Evolutionary conservation across 176 grass and related monocot species (phyloP), one percentile per base, ranked within the genome.

Genomic region (Aechmea fasciata): DNA sequence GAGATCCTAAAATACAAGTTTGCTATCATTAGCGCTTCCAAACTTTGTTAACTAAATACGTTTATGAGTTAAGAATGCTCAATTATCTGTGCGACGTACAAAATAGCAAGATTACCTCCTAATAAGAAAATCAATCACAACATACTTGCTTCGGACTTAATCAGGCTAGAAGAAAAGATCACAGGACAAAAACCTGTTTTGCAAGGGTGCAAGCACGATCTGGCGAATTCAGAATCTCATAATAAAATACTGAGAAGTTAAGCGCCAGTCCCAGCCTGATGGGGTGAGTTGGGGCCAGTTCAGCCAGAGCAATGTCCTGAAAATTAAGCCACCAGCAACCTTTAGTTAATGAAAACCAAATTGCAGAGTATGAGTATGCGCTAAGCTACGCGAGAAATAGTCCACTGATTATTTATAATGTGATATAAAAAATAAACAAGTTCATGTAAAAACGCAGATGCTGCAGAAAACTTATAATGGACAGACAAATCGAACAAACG

Each of bases 201-300:
- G 87, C 87, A 69, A 96, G 84, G 71, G 76, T 90, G 79, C 91
- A 90, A 73, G 91, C 91, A 64, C 88, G 88, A 75, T 90, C 91
- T 25, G 91, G 91, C 24, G 91, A 90, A 68, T 96, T 87, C 9
- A 96, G 79, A 65, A 96, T 96, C 73, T 96, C 91, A 1, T 96
- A 96, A 29, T 96, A 96, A 79, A 96, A 96, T 54, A 96, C 91
- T 18, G 91, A 96, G 69, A 87, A 96, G 75, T 96, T 96, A 52
- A 96, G 91, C 23, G 91, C 91, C 63, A 96, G 81, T 48, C 87
- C 87, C 62, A 96, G 79, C 87, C 87, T 96, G 69, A 90, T 96
- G 17, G 91, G 91, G 48, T 96, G 91, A 13, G 91, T 90, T 13
- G 91, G 87, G 62, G 91, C 81, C 54, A 96, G 66, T n/a, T 90